Evolutionary conservation across 805 yeast species (phyloP).

Genomic region (Candida khao-thaluensis): DNA sequence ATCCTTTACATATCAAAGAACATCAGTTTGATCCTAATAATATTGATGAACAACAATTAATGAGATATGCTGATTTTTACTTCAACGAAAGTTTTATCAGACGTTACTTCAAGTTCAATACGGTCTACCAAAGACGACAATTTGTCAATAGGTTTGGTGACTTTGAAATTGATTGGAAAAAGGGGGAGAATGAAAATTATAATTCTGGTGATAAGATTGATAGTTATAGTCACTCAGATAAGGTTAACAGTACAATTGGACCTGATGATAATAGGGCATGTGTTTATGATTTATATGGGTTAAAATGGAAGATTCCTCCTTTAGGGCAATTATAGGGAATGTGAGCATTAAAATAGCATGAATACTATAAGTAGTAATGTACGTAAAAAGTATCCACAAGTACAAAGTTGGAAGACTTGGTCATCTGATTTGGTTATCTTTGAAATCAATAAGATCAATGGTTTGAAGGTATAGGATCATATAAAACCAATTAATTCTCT

Average conservation of each 20-base stretch:
- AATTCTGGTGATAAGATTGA: conserved; percentile 12
- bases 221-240: conserved; percentile 11
- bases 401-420: too few species aligned
- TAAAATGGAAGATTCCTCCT: conserved; percentile 45
- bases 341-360: too few species aligned
- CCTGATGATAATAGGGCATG: conserved; percentile 21
- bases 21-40: neutral
- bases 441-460: too few species aligned
- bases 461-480: too few species aligned
- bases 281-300: conserved; percentile 34
- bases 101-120: conserved; percentile 38
- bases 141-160: conserved; percentile 43
- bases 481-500: too few species aligned
- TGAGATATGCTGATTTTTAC: conserved; percentile 34
- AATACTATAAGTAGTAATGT: too few species aligned
- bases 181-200: conserved; percentile 16
- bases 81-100: conserved; percentile 30
- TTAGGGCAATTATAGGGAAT: conserved; percentile 31
- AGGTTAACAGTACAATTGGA: conserved; percentile 8
- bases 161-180: conserved; percentile 31
- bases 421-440: too few species aligned
- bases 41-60: conserved; percentile 18
- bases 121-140: conserved; percentile 41
- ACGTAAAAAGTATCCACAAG: too few species aligned
- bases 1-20: conserved; percentile 11